These are phyloP conservation scores for Cucurbita argyrosperma DNA, from an alignment of 306 rosid species.

Conservation along the genomic window DNA sequence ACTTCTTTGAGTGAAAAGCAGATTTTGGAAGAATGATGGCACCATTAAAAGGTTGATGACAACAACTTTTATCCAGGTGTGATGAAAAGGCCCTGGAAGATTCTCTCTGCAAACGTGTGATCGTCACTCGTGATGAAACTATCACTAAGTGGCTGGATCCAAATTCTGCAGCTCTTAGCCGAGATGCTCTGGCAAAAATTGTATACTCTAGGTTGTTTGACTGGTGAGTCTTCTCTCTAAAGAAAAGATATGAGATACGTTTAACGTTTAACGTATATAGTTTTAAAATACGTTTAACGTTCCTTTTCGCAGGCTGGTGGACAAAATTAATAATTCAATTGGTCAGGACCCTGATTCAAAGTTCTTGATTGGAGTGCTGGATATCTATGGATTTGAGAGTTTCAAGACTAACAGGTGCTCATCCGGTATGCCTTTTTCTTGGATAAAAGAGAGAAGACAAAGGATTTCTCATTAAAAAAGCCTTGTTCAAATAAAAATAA, in stretches of 20 bases:
- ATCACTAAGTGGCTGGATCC: slow-evolving; percentile 94
- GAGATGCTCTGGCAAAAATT: slow-evolving; percentile 95
- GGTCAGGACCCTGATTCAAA: slow-evolving; percentile 94
- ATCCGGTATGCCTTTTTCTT: slow-evolving; percentile 30
- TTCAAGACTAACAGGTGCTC: slow-evolving; percentile 98
- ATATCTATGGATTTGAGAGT: slow-evolving; percentile 99
- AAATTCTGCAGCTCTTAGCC: slow-evolving; percentile 70
- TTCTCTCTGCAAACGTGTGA: slow-evolving; percentile 98
- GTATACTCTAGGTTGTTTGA: slow-evolving; percentile 91
- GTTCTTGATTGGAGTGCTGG: slow-evolving; percentile 85
- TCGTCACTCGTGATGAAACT: slow-evolving; percentile 92
- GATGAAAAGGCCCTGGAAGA: slow-evolving; percentile 87
- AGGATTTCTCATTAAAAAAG: background rate
- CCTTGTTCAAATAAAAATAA: too few relatives aligned
- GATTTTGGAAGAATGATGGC: slow-evolving; percentile 12
- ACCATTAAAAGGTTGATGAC: slow-evolving; percentile 1
- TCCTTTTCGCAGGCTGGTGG: slow-evolving; percentile 75
- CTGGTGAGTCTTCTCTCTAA: slow-evolving; percentile 42
- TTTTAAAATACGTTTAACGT: background rate
- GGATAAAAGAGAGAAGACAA: slow-evolving; percentile 5
- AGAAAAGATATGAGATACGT: slow-evolving; percentile 3
- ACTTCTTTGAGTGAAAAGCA: slow-evolving; percentile 13
- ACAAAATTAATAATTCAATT: slow-evolving; percentile 74
- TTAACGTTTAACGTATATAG: background rate
- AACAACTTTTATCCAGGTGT: slow-evolving; percentile 51